Base-by-base conservation (phyloP, 2,329 filamentous ascomycete species). In the Xylariaceae sp. region DNA sequence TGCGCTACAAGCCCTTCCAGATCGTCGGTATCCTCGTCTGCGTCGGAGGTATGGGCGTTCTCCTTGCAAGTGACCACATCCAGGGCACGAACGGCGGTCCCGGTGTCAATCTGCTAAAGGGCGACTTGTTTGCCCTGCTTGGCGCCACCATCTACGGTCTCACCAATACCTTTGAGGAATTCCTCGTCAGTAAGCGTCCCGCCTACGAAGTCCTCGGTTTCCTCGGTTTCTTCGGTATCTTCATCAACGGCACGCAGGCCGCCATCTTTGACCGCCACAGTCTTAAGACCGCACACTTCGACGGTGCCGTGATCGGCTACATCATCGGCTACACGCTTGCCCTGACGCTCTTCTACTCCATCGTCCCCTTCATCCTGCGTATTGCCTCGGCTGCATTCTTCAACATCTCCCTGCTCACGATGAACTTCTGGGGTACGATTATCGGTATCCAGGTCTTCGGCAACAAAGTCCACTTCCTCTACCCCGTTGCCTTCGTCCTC, bases 361-460 rank as follows among this genome's bases (percentile, higher is more conserved):
- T 94, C 2, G 92, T 89, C 0, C 94, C 94, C 0, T 77, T 97
- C 57, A 82, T 99, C 64, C 87, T 97, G 75, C 90, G 94, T 65
- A 88, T 97, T 78, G 89, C 89, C 34, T 89, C 85, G 13, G 94
- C 94, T 2, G 93, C 92, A 17, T 97, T 99, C 77, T 95, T 97
- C 80, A 96, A 99, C 75, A 96, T 97, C 70, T 93, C 89, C 6
- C 79, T 99, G 65, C 80, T 99, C 61, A 97, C 94, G 1, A 90
- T 87, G 68, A 97, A 96, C 76, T 97, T 97, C 78, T 99, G 94
- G 94, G 92, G 92, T 65, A 88, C 96, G 63, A 88, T 95, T 66
- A 93, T 99, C 68, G 94, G 94, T 53, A 85, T 95, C 67, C 83
- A 87, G 72, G 89, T 97, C 53, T 96, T 99, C 70, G 85, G 88